Evolutionary conservation across 768 basidiomycete species (phyloP), one percentile per base, ranked within the genome.

Genomic region (Dictyophora rubrovolvata): DNA sequence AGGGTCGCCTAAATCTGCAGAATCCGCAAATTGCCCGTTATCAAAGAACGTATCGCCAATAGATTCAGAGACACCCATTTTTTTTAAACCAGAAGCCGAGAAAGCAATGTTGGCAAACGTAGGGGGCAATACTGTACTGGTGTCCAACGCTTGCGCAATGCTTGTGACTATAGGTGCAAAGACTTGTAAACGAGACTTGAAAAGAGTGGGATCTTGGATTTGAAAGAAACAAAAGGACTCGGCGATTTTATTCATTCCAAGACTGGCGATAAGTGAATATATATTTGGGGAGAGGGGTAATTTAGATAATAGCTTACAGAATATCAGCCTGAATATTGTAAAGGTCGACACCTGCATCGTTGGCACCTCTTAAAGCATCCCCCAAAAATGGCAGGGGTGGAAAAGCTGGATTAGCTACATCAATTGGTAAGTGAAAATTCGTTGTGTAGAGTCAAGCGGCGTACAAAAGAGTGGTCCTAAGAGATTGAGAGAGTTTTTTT

Each of bases 191-290:
- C 77, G 72, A 21, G 64, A 63, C 62, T 74, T 74, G 71, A 84
- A 84, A 28, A 65, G 64, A 5, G 63, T 62, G 54, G 67, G 72
- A 64, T 84, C 61, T 53, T 68, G 67, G 64, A 84, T 76, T 55
- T 75, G 67, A 73, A 82, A 82, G 69, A 84, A 80, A 59, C 75
- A 70, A 64, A 77, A 80, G 9, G 69, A 67, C 61, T 82, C 74
- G 6, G 72, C 73, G 69, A 76, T 78, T 75, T 84, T 84, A 7
- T 76, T 78, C 46, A 83, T 73, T 17, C 81, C 82, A 42, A 73
- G 72, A 63, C 81, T 82, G 57, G n/a, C 48, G 50, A 75, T 46
- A 48, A 47, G 54, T 48, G 35, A 61, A 42, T 37, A 10, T 20
- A 53, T 33, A 22, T 61, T 11, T 28, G 48, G 42, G 46, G 14